Base-by-base conservation (phyloP, 164 flowering plant genomes). In the Magnolia sinica region DNA sequence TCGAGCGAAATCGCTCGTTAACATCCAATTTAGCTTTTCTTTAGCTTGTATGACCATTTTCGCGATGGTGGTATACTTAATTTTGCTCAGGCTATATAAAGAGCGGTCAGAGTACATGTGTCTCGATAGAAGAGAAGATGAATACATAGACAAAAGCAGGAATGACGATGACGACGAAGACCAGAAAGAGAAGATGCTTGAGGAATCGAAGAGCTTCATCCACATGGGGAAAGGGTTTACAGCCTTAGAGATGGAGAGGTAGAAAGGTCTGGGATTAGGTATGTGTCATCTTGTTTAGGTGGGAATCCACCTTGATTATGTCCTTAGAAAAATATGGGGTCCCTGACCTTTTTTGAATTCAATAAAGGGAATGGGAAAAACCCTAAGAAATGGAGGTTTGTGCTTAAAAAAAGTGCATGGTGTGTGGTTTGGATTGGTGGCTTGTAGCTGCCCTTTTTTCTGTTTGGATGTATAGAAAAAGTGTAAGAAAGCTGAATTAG, bases 11-110 rank as follows among this genome's bases (percentile, higher is more conserved):
- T 81, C 94, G 0, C 82, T 93, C 1, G 94, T 86, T 0, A 93
- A 91, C 77, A 83, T 91, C 58, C 78, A 82, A 61, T 93, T 93
- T 81, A 90, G 95, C 51, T 93, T 89, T 89, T 84, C 77, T 50
- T n/a, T 89, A 22, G 75, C 87, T 0, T 82, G 72, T 0, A 68
- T 86, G 10, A 78, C 82, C 3, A 64, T 90, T 19, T 87, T 87
- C 45, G 82, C 84, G 3, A 50, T 88, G 71, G 50, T 74, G 2
- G 74, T 91, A 23, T 90, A 89, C 68, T 23, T 92, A 77, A 58
- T 52, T 51, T 19, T 88, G 80, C 37, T 70, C 2, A 84, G 69
- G 59, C 6, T 77, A 1, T 86, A 85, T 22, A 76, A 79, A 1
- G 84, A 80, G 31, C 80, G 75, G 7, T 79, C 77, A 3, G 83